Base-by-base conservation (phyloP, 73 alveolate genomes). In the Tetrahymena thermophila region DNA sequence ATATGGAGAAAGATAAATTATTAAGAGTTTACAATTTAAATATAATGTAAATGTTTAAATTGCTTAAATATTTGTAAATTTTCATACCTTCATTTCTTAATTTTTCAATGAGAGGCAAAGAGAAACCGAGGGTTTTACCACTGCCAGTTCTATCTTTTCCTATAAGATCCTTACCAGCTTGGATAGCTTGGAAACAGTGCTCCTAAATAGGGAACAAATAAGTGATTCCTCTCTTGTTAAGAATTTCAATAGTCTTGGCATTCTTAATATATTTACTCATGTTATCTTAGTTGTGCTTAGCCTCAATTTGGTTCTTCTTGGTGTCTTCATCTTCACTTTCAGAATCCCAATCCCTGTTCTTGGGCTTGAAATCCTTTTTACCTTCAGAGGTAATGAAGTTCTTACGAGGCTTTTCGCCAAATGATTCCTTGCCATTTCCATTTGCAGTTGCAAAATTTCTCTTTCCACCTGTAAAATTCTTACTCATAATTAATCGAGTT, bases 131-230 rank as follows among this genome's bases (percentile, higher is more conserved):
- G 0, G 99, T 99, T 95, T 99, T 99, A n/a, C 99, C 99, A 93
- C 99, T 98, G 21, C 99, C 99, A 35, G 99, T 99, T 83, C 98
- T 96, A 94, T 98, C 99, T 34, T 99, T 95, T 7, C 97, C 99
- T 15, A 99, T 98, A 8, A 98, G 96, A 94, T 98, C 99, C 95
- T 98, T 96, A 44, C 99, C 98, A 37, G 95, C 97, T 94, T 97
- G 97, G 94, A 99, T 97, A 14, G 99, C 98, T 17, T 97, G 96
- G 97, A 98, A 99, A 34, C 98, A 98, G 89, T 96, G 96, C 85
- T 96, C 94, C 93, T 98, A 98, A 40, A 99, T 99, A 17, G 98
- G 99, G 97, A 99, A 99, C 95, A 99, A 94, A 85, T 94, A 28
- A 16, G 89, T 84, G 15, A 98, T 97, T 34, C 97, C 98, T 42